Evolutionary conservation across 352 stramenopile species (phyloP), one percentile per base, ranked within the genome.

Genomic region (Phytopythium chamaehyphon): DNA sequence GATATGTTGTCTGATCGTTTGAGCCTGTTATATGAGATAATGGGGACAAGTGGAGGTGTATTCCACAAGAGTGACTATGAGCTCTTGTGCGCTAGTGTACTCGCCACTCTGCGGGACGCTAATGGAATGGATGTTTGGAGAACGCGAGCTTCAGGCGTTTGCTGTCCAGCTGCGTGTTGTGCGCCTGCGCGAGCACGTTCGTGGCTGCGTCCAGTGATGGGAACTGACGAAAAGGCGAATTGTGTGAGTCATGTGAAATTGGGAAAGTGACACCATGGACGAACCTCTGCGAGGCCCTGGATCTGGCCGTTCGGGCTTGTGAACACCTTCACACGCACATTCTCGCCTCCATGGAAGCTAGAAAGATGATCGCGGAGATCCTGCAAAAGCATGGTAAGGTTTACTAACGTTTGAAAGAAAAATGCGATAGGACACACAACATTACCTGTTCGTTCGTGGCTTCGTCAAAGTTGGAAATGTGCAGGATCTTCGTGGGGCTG

Each of bases 381-480:
- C 73, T 84, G 39, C 31, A 40, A 37, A 9, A 1, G 14, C 16
- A 18, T 31, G 1, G 35, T 1, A 51, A 23, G 1, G 36, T 49
- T 23, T 1, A 1, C 16, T 31, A 10, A 23, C 15, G 11, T 6
- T 7, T 8, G 35, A 0, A n/a, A 11, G 15, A 19, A 23, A 28
- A 38, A 10, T 0, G 28, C 19, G 6, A 36, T 39, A 9, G 28
- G n/a, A n/a, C n/a, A n/a, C n/a, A n/a, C n/a, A n/a, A n/a, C n/a
- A n/a, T n/a, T n/a, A 77, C 71, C 61, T 81, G 63, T 16, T 57
- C 46, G 3, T 57, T 66, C 4, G 51, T 48, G 22, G 40, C 47
- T 33, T 73, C 66, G 18, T 82, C 75, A 50, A 86, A 68, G 55
- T 86, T 86, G 18, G 75, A 86, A 14, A 84, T 33, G 47, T 86